Evolutionary conservation across 2,329 filamentous ascomycete genomes (phyloP).

Genomic region (Amesomyces nigricolor): DNA sequence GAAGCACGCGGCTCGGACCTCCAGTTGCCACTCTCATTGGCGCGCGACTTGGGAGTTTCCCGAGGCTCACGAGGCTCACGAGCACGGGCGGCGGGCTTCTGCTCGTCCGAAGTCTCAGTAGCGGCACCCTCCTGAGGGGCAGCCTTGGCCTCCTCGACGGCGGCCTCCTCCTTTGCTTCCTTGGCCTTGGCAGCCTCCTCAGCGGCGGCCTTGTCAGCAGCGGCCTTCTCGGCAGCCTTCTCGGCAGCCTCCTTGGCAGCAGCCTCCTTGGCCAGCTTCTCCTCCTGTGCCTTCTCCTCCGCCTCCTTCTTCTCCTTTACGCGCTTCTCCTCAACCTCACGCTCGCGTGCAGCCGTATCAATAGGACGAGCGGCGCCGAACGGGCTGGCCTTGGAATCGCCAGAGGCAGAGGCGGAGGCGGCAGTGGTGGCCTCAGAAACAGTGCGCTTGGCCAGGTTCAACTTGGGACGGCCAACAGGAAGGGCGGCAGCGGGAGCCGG

Average conservation of each 20-base stretch:
- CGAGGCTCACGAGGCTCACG: slow-evolving; percentile 35
- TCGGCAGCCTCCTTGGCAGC: slow-evolving; percentile 40
- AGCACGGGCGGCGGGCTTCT: slow-evolving; percentile 40
- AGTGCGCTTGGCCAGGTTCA: slow-evolving; percentile 88
- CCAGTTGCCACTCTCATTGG: slow-evolving; percentile 56
- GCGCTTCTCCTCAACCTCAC: slow-evolving; percentile 84
- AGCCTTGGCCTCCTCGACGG: slow-evolving; percentile 25
- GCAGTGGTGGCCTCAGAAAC: slow-evolving; percentile 65
- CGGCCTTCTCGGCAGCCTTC: slow-evolving; percentile 34
- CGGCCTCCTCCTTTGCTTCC: slow-evolving; percentile 24
- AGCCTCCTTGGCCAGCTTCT: slow-evolving; percentile 61
- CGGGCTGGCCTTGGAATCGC: slow-evolving; percentile 70
- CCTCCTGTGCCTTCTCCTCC: slow-evolving; percentile 79
- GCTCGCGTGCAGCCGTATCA: slow-evolving; percentile 84
- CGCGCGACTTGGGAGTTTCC: slow-evolving; percentile 47
- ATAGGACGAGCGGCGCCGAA: slow-evolving; percentile 93
- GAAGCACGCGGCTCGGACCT: slow-evolving; percentile 47
- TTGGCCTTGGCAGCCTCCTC: slow-evolving; percentile 28
- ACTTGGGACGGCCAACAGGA: slow-evolving; percentile 62
- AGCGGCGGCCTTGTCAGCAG: slow-evolving; percentile 62
- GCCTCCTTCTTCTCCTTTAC: slow-evolving; percentile 80
- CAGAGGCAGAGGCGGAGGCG: slow-evolving; percentile 44
- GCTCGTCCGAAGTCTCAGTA: slow-evolving; percentile 37
- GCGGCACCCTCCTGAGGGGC: slow-evolving; percentile 29
- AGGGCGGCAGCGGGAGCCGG: slow-evolving; percentile 48